Conservation (phyloP, 371 early-diverging fungal species). For the Pancytospora philotis region DNA sequence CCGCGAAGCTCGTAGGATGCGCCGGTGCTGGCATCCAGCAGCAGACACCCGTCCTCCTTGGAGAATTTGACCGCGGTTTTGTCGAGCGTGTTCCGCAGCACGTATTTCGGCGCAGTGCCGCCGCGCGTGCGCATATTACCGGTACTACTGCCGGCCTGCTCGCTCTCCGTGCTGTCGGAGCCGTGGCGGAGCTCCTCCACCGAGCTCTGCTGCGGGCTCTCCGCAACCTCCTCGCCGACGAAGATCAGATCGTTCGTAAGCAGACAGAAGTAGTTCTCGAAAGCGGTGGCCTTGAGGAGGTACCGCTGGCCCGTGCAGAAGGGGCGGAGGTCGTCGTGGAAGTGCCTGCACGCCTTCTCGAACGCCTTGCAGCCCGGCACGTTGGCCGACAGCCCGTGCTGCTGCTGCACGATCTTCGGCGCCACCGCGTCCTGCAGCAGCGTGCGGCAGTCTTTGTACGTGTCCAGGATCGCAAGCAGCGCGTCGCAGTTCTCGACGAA, state of each 20-base stretch:
- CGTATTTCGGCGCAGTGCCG: background rate
- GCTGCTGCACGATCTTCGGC: background rate
- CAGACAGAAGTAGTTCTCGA: conserved; percentile 24
- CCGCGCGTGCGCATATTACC: conserved; percentile 2
- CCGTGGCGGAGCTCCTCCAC: background rate
- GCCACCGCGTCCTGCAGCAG: background rate
- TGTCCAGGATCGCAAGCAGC: conserved; percentile 20
- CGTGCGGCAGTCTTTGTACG: background rate
- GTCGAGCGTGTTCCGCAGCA: background rate
- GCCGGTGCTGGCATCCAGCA: conserved; percentile 9
- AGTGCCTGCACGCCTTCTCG: conserved; percentile 2
- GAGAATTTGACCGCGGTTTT: background rate
- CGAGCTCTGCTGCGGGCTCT: conserved; percentile 24
- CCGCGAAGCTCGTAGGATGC: conserved; percentile 17
- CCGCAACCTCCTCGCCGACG: conserved; percentile 29
- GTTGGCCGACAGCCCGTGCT: background rate
- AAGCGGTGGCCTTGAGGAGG: conserved; percentile 22
- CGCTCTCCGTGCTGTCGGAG: background rate
- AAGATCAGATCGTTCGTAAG: conserved; percentile 49
- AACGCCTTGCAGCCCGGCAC: conserved; percentile 9
- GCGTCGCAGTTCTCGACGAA: conserved; percentile 11
- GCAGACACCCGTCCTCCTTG: background rate
- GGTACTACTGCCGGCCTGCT: too few species aligned
- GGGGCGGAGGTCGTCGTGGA: conserved; percentile 25
- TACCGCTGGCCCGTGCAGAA: conserved; percentile 36